Conservation (phyloP, 768 basidiomycete species). For the Mycena floridula region DNA sequence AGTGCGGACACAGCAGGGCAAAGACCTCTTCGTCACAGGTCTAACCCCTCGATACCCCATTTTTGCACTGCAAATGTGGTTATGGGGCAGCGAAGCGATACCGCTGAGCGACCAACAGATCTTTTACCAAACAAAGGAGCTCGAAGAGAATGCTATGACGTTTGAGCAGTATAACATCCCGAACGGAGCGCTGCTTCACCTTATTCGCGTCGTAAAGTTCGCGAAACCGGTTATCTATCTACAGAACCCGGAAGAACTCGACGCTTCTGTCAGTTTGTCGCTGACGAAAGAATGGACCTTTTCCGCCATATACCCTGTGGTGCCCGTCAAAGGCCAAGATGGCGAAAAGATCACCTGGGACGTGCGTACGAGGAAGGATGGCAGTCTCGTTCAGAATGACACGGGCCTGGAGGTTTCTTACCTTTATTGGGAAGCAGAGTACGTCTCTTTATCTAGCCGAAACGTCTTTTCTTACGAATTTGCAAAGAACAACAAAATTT, state of each 20-base stretch:
- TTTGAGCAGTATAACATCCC: background rate
- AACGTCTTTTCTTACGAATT: background rate
- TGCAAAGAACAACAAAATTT: background rate
- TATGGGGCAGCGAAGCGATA: background rate
- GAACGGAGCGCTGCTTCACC: background rate
- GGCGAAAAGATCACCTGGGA: constrained; percentile 25
- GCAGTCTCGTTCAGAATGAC: constrained; percentile 21
- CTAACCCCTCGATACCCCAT: background rate
- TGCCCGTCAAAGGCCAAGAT: constrained; percentile 11
- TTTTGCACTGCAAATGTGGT: background rate
- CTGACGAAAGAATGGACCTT: constrained; percentile 26
- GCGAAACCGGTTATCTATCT: constrained; percentile 32
- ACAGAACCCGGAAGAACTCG: constrained; percentile 20
- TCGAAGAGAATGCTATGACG: background rate
- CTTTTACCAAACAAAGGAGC: background rate
- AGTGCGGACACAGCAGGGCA: background rate
- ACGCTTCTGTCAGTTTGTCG: constrained; percentile 22
- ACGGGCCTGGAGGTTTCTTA: constrained; percentile 25
- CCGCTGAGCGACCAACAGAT: background rate
- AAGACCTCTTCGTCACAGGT: background rate
- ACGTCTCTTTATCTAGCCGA: constrained; percentile 8
- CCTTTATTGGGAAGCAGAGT: constrained; percentile 35
- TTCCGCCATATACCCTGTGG: constrained; percentile 28
- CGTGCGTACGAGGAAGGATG: constrained; percentile 21
- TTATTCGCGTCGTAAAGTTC: background rate